Evolutionary conservation across 2,329 filamentous ascomycete species (phyloP).

Genomic region (Cytospora chrysosperma): DNA sequence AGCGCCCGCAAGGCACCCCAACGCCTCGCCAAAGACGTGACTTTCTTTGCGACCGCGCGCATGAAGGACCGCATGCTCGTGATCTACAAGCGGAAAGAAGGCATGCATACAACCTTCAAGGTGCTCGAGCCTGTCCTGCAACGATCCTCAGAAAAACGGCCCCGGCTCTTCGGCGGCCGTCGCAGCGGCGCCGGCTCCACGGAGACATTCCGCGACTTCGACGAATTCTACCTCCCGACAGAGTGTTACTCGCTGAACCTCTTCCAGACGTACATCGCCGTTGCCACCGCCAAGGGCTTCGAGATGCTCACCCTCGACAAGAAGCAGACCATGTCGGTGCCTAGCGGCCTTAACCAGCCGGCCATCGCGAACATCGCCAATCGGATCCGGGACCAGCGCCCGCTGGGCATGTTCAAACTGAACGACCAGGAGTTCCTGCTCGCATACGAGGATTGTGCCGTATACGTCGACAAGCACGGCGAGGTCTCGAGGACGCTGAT

Average conservation of each 20-base stretch:
- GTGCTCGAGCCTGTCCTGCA: slow-evolving; percentile 95
- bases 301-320: slow-evolving; percentile 97
- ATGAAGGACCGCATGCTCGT: slow-evolving; percentile 97
- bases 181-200: slow-evolving; percentile 67
- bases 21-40: slow-evolving; percentile 87
- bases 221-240: slow-evolving; percentile 96
- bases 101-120: slow-evolving; percentile 90
- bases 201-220: slow-evolving; percentile 96
- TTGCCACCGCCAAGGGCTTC: slow-evolving; percentile 87
- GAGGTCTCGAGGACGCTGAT: slow-evolving; percentile 92
- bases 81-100: slow-evolving; percentile 96
- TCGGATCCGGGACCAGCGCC: slow-evolving; percentile 78
- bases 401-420: slow-evolving; percentile 94
- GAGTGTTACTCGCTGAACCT: slow-evolving; percentile 95
- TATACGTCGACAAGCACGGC: slow-evolving; percentile 97
- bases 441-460: slow-evolving; percentile 92
- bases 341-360: slow-evolving; percentile 71
- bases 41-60: slow-evolving; percentile 91
- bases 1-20: slow-evolving; percentile 84
- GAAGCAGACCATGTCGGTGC: slow-evolving; percentile 92
- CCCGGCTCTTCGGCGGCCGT: slow-evolving; percentile 63
- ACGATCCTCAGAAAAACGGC: slow-evolving; percentile 82
- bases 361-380: slow-evolving; percentile 82
- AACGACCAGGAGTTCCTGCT: slow-evolving; percentile 90
- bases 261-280: slow-evolving; percentile 91